Evolutionary conservation across 176 grass and related monocot species (phyloP).

Genomic region (Rhynchospora pubera): DNA sequence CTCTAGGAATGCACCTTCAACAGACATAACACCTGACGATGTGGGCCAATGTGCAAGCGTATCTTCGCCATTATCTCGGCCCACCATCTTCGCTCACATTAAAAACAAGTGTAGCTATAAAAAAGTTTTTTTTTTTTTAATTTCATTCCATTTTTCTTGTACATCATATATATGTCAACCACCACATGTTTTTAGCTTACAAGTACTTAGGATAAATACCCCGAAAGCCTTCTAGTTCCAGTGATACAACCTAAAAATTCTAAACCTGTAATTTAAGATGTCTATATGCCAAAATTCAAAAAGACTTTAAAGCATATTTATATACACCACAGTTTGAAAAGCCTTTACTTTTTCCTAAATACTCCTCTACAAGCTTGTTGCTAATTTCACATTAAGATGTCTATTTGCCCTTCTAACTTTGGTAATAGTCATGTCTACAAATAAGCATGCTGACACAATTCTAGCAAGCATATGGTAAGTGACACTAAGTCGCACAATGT

Average conservation of each 20-base stretch:
- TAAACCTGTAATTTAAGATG: not conserved
- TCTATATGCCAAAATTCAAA: no score
- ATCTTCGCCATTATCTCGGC: constrained; percentile 87
- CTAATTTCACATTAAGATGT: not conserved
- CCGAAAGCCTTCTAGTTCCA: not conserved
- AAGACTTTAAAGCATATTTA: no score
- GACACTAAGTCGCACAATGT: not conserved
- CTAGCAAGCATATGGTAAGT: not conserved
- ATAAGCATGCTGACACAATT: not conserved
- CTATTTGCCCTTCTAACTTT: not conserved
- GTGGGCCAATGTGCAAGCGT: constrained; percentile 91
- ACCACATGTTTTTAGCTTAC: not conserved
- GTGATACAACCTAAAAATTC: not conserved
- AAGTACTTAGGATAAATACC: not conserved
- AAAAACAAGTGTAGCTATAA: constrained; percentile 12
- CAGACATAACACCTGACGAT: constrained; percentile 65
- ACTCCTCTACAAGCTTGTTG: not conserved
- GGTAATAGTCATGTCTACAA: not conserved
- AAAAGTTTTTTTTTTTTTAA: not conserved
- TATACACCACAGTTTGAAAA: not conserved
- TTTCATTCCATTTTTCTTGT: not conserved
- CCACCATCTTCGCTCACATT: constrained; percentile 58
- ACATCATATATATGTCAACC: not conserved
- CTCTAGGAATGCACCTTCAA: constrained; percentile 67
- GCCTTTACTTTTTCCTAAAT: not conserved